Evolutionary conservation across 306 rosid genomes (phyloP).

Genomic region (Lathyrus sativus): DNA sequence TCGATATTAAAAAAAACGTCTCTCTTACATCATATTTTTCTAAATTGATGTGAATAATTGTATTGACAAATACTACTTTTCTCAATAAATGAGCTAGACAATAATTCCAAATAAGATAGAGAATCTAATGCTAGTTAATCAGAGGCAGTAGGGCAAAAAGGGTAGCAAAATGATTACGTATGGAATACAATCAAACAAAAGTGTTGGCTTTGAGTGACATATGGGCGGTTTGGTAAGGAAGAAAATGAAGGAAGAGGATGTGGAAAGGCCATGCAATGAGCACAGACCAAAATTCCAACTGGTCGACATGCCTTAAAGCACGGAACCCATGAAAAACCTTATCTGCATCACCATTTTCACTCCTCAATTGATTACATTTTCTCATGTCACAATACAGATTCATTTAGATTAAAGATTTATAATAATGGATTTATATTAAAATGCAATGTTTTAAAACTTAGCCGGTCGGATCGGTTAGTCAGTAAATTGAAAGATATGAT

Average conservation of each 20-base stretch:
- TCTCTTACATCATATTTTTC: too few species aligned
- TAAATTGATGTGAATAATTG: not conserved
- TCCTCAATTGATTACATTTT: not conserved
- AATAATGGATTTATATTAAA: too few species aligned
- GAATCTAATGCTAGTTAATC: constrained; percentile 26
- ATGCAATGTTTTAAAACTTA: too few species aligned
- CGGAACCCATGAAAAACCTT: constrained; percentile 12
- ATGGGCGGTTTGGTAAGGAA: constrained; percentile 51
- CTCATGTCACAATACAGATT: too few species aligned
- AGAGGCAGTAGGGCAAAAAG: constrained; percentile 25
- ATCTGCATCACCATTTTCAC: constrained; percentile 58
- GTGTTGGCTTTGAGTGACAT: constrained; percentile 46
- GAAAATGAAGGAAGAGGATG: constrained; percentile 33
- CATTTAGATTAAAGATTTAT: too few species aligned
- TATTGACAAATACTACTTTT: not conserved
- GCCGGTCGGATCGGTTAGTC: too few species aligned
- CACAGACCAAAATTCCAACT: constrained; percentile 50
- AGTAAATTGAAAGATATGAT: too few species aligned
- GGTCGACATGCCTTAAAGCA: constrained; percentile 53
- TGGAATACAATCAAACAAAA: constrained; percentile 45
- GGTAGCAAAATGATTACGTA: constrained; percentile 43
- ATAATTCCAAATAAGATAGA: constrained; percentile 5
- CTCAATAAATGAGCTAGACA: constrained; percentile 5
- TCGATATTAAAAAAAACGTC: too few species aligned
- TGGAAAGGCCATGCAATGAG: constrained; percentile 63